phyloP scores from a whole-genome alignment of 495 filamentous ascomycete species.

The Penicillium taxi region DNA sequence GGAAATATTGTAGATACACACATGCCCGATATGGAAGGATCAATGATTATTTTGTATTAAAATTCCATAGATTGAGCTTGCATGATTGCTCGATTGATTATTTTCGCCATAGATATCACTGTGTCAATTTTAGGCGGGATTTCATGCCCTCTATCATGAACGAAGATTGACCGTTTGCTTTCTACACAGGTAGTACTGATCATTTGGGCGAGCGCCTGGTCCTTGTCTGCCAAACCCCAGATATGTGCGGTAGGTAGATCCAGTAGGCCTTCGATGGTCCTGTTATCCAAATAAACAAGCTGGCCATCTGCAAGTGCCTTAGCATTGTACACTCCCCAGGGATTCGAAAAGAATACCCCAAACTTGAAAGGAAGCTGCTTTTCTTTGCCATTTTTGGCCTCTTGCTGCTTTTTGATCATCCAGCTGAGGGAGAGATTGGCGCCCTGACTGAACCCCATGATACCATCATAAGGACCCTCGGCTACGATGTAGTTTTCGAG shows the following conservation, averaged over 20 bases:
- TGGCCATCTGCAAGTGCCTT: background rate
- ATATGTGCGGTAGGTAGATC: constrained; percentile 26
- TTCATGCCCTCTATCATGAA: too few relatives aligned
- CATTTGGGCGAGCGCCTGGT: too few relatives aligned
- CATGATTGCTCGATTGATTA: too few relatives aligned
- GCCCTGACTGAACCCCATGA: constrained; percentile 6
- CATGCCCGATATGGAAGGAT: too few relatives aligned
- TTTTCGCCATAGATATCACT: too few relatives aligned
- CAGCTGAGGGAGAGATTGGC: background rate
- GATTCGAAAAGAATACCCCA: background rate
- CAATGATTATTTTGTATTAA: too few relatives aligned
- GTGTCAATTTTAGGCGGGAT: too few relatives aligned
- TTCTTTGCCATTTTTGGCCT: background rate
- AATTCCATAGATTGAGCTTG: too few relatives aligned
- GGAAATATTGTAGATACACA: too few relatives aligned
- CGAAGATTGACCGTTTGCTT: too few relatives aligned
- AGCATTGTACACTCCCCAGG: background rate
- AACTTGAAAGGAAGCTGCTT: background rate
- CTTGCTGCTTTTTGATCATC: background rate
- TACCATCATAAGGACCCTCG: constrained; percentile 10
- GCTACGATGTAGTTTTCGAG: constrained; percentile 7
- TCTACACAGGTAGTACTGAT: too few relatives aligned
- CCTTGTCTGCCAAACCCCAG: constrained; percentile 20
- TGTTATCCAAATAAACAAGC: background rate
- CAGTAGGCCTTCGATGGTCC: constrained; percentile 3